A percentile compares a stretch with the other conserved stretches of the same genome.
Evolutionary conservation across 768 basidiomycete species (phyloP).

Genomic region (Amanita muscaria): DNA sequence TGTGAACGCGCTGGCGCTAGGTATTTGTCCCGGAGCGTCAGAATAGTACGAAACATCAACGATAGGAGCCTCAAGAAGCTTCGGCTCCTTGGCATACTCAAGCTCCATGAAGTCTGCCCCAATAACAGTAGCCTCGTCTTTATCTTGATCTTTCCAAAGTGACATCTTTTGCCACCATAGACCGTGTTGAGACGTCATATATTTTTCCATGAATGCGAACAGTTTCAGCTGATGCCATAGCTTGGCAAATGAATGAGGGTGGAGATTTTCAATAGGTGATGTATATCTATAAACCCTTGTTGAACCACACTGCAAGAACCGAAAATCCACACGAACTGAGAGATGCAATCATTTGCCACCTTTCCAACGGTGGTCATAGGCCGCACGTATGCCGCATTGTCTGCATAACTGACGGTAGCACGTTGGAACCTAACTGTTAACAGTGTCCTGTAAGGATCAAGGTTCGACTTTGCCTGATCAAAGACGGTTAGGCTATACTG

Average conservation of each 20-base stretch:
- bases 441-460: slow-evolving; percentile 78
- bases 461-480: slow-evolving; percentile 64
- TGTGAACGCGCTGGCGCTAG: slow-evolving; percentile 25
- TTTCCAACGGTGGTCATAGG: slow-evolving; percentile 61
- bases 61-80: slow-evolving; percentile 65
- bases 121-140: slow-evolving; percentile 46
- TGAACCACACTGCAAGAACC: not conserved
- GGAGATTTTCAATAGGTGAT: slow-evolving; percentile 23
- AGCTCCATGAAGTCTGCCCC: slow-evolving; percentile 45
- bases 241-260: slow-evolving; percentile 34
- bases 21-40: slow-evolving; percentile 76
- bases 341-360: slow-evolving; percentile 46
- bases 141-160: slow-evolving; percentile 17
- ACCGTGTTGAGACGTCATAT: slow-evolving; percentile 24
- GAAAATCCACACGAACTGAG: slow-evolving; percentile 20
- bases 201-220: slow-evolving; percentile 29
- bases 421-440: slow-evolving; percentile 64
- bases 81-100: slow-evolving; percentile 87
- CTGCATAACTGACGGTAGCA: slow-evolving; percentile 54
- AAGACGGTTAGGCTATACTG: not conserved
- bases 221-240: slow-evolving; percentile 49
- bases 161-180: slow-evolving; percentile 19
- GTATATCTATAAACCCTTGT: slow-evolving; percentile 20
- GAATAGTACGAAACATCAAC: slow-evolving; percentile 82
- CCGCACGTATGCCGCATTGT: slow-evolving; percentile 68